Base-by-base conservation (phyloP, 345 rosid species). In the Salix brachista region DNA sequence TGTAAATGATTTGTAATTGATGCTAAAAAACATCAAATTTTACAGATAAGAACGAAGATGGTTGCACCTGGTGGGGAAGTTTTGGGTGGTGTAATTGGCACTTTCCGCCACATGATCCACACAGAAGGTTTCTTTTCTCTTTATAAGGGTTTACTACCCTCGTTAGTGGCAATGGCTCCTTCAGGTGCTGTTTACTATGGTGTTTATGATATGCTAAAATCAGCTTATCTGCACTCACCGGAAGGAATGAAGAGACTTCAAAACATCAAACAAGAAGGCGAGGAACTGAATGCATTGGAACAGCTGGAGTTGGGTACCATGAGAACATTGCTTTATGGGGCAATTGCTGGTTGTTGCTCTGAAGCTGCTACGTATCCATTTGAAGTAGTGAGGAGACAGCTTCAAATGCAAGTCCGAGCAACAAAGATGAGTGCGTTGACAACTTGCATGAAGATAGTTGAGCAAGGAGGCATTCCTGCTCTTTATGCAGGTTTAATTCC, bases 21-120 rank as follows among this genome's bases (percentile, higher is more conserved):
- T 26, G 1, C 11, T 13, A 7, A 71, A 67, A 37, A 71, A 41
- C 76, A 68, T 41, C 64, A 76, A 44, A 26, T 70, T 34, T 61
- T 83, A n/a, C 81, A 93, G 97, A 80, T 90, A 79, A 85, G 99
- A 79, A 93, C 97, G 2, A 90, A 86, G 78, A 87, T 95, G 87
- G 86, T 95, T 36, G 99, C 99, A 64, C 94, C 93, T 1, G 97
- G 99, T 69, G 99, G 99, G 70, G 99, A 92, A 87, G 91, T 90
- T 4, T 86, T 89, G 76, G 97, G 97, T 41, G 97, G 99, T 78
- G 83, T 93, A 28, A 81, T 78, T 54, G 97, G 97, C 72, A 88
- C 92, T 67, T 94, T 92, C 79, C 80, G 80, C 69, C 91, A 92
- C 82, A 88, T 91, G 95, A 85, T 95, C 83, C 91, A 70, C 58